Conservation (phyloP, 805 yeast species). For the Wickerhamomyces pijperi region DNA sequence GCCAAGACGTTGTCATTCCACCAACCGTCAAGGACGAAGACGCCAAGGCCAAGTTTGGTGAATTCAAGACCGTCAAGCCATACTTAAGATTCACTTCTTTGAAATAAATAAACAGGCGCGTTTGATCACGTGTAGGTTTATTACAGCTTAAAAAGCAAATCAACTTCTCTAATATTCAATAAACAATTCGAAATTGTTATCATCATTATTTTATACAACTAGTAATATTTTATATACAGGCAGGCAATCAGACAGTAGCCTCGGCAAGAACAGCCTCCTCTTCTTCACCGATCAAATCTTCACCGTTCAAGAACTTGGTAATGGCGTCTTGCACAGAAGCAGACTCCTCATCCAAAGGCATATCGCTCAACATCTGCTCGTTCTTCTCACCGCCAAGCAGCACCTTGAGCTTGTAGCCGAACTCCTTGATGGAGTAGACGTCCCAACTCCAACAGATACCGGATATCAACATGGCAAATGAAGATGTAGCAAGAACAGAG, state of each 20-base stretch:
- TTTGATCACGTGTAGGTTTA: no score
- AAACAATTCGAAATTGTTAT: no score
- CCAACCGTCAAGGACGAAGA: slow-evolving; percentile 73
- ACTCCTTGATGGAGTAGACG: slow-evolving; percentile 56
- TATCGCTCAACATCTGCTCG: slow-evolving; percentile 29
- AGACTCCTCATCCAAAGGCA: slow-evolving; percentile 52
- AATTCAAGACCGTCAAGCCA: slow-evolving; percentile 79
- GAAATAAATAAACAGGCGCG: not conserved
- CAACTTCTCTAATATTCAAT: no score
- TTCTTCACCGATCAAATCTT: slow-evolving; percentile 11
- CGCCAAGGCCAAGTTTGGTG: slow-evolving; percentile 75
- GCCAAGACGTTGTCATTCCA: slow-evolving; percentile 88
- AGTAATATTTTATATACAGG: no score
- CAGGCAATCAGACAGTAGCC: not conserved
- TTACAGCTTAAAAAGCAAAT: no score
- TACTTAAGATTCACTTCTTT: slow-evolving; percentile 60
- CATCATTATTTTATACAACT: no score
- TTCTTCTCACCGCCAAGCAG: slow-evolving; percentile 60
- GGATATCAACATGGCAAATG: slow-evolving; percentile 59
- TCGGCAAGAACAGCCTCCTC: not conserved
- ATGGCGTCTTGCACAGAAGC: slow-evolving; percentile 43
- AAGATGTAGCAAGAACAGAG: slow-evolving; percentile 59
- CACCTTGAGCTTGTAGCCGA: slow-evolving; percentile 55
- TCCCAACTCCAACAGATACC: slow-evolving; percentile 78
- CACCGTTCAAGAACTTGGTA: slow-evolving; percentile 37